Evolutionary conservation across 257 asterid genomes (phyloP), one percentile per base, ranked within the genome.

Genomic region (Solanum megistacrolobum): DNA sequence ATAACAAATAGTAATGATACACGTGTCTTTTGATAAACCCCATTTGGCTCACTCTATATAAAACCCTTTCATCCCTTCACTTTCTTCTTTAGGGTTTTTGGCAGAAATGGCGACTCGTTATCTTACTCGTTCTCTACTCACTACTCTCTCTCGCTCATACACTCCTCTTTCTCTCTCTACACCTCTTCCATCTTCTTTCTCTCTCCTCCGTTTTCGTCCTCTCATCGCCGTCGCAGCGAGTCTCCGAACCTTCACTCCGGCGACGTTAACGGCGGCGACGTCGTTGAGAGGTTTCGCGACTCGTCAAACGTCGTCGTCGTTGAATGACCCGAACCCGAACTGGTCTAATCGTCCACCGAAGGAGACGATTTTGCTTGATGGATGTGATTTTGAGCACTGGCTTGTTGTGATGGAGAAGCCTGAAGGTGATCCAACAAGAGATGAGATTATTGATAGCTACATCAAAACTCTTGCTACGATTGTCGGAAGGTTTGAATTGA

Each of bases 341-440:
- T 96, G 96, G 96, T 92, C 98, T 27, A 96, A 95, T 65, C 96
- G 99, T 0, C 99, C 99, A n/a, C 99, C 99, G 1, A 96, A 95
- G 90, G 99, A 97, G 96, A 96, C 99, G 14, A 95, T 97, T 87
- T 60, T 96, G 89, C 98, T 97, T 36, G 99, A 96, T 68, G 99
- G 99, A 3, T 97, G 99, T 86, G 99, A 97, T 91, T 97, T 97
- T 38, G 99, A 96, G 92, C 99, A 97, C 89, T 97, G 98, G 99
- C 99, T 97, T 21, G 96, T 97, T 82, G 99, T 97, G 48, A 69
- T 96, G 94, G 99, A 96, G 92, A 92, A 92, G 88, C 99, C 99
- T 14, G 96, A 94, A 65, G 96, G 91, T 2, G 95, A 94, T 14
- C 91, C 92, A 0, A 95, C 95, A 1, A 92, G 99, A 86, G 99